Conservation (phyloP, 176 grass and related monocot species). For the Eleusine coracana region DNA sequence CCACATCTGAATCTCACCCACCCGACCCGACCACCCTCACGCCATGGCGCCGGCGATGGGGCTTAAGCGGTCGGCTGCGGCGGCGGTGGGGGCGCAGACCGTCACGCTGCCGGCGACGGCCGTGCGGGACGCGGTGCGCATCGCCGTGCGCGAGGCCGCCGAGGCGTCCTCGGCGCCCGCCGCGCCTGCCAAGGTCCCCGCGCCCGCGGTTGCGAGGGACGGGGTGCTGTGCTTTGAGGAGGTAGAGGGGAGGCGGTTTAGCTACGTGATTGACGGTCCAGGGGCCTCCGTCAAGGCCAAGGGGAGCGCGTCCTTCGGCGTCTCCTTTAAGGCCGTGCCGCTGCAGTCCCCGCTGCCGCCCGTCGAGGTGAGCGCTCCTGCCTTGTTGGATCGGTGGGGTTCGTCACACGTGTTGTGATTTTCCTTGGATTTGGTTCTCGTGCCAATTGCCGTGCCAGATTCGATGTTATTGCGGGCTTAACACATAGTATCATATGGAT, state of each 20-base stretch:
- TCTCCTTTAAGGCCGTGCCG: slow-evolving; percentile 67
- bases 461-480: not conserved
- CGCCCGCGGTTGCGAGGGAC: slow-evolving; percentile 34
- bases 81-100: slow-evolving; percentile 60
- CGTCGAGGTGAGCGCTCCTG: slow-evolving; percentile 57
- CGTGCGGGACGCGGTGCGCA: slow-evolving; percentile 60
- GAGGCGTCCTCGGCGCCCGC: slow-evolving; percentile 20
- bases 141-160: slow-evolving; percentile 45
- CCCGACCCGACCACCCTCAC: slow-evolving; percentile 14
- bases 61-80: slow-evolving; percentile 62
- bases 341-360: slow-evolving; percentile 74
- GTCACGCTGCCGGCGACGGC: slow-evolving; percentile 47
- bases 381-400: not conserved
- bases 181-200: slow-evolving; percentile 40
- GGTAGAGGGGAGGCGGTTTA: slow-evolving; percentile 86
- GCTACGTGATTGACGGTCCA: slow-evolving; percentile 66
- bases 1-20: slow-evolving; percentile 48
- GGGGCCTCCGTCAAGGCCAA: slow-evolving; percentile 42
- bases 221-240: slow-evolving; percentile 85
- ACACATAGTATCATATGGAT: not conserved
- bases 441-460: not conserved
- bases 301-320: slow-evolving; percentile 40
- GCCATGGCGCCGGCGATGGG: slow-evolving; percentile 79
- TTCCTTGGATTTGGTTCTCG: not conserved
- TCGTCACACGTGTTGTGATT: not conserved